A percentile compares a stretch with the other conserved stretches of the same genome.
Evolutionary conservation across 331 rosid species (phyloP).

Genomic region (Phaseolus coccineus): DNA sequence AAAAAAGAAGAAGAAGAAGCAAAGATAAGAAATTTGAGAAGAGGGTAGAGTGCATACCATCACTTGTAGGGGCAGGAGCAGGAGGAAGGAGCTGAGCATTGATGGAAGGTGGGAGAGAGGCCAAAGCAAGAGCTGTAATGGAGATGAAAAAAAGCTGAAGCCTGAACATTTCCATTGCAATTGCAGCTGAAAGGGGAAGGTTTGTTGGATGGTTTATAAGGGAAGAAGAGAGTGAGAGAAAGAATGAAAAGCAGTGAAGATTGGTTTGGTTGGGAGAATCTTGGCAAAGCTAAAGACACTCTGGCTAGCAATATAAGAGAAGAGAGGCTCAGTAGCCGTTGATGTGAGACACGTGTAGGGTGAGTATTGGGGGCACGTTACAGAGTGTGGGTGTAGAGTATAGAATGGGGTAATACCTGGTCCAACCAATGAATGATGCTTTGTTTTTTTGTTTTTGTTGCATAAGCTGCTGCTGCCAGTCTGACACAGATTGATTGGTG

Average conservation of each 20-base stretch:
- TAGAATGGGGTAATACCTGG: slow-evolving; percentile 9
- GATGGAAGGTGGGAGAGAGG: slow-evolving; percentile 55
- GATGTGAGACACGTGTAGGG: slow-evolving; percentile 56
- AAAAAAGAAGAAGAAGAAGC: background rate
- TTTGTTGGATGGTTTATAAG: slow-evolving; percentile 12
- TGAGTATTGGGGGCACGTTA: slow-evolving; percentile 48
- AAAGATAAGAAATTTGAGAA: background rate
- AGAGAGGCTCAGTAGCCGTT: slow-evolving; percentile 35
- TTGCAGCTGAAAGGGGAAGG: background rate
- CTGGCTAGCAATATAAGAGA: slow-evolving; percentile 48
- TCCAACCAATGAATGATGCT: slow-evolving; percentile 6
- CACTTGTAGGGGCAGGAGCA: slow-evolving; percentile 79
- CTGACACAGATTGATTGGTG: slow-evolving; percentile 43
- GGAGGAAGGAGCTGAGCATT: slow-evolving; percentile 68
- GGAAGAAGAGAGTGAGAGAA: background rate
- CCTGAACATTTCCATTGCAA: slow-evolving; percentile 64
- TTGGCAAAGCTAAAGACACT: slow-evolving; percentile 45
- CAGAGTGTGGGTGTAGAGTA: slow-evolving; percentile 49
- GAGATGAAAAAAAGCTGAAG: slow-evolving; percentile 53
- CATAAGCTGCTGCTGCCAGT: slow-evolving; percentile 15
- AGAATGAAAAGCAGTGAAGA: background rate
- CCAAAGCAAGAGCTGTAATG: slow-evolving; percentile 50
- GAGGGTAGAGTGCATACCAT: slow-evolving; percentile 49
- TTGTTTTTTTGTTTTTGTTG: background rate
- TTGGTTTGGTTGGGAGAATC: slow-evolving; percentile 48